These are phyloP conservation scores for Davidsoniella eucalypti DNA, from an alignment of 2,329 filamentous ascomycete species.

Conservation along the genomic window DNA sequence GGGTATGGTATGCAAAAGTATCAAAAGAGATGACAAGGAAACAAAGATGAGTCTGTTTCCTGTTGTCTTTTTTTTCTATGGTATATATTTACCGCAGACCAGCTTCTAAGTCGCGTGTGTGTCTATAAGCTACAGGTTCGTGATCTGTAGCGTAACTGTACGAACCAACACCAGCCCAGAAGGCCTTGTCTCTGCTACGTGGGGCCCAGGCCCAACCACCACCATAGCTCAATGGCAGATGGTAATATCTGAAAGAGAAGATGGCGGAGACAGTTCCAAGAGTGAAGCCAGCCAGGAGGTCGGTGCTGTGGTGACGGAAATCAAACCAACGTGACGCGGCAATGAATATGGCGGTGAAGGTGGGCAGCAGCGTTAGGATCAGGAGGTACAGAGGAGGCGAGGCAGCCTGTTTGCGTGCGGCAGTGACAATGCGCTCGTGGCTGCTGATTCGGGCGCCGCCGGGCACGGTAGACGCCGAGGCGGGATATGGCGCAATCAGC, in stretches of 20 bases:
- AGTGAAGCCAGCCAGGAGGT: constrained; percentile 70
- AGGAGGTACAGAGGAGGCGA: constrained; percentile 71
- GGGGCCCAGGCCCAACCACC: constrained; percentile 85
- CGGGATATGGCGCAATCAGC: constrained; percentile 38
- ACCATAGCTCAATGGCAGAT: constrained; percentile 39
- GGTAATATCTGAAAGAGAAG: constrained; percentile 72
- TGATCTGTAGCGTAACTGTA: constrained; percentile 36
- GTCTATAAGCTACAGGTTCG: constrained; percentile 12
- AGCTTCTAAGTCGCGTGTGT: constrained; percentile 6
- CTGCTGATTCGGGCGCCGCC: constrained; percentile 17
- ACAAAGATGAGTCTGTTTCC: background rate
- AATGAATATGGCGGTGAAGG: constrained; percentile 64
- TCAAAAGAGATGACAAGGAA: background rate
- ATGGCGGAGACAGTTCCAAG: constrained; percentile 58
- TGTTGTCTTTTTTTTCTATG: too few relatives aligned
- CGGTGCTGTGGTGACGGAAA: constrained; percentile 82
- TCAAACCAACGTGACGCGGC: constrained; percentile 75
- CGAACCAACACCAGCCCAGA: constrained; percentile 57
- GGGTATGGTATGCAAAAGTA: background rate
- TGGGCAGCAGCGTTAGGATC: constrained; percentile 50
- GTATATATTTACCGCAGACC: constrained; percentile 2
- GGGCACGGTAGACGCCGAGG: constrained; percentile 26
- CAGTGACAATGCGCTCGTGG: constrained; percentile 26
- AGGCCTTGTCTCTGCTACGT: constrained; percentile 54
- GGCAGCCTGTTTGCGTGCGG: constrained; percentile 55